Base-by-base conservation (phyloP, 2,329 filamentous ascomycete species). In the Aspergillus cejpii region DNA sequence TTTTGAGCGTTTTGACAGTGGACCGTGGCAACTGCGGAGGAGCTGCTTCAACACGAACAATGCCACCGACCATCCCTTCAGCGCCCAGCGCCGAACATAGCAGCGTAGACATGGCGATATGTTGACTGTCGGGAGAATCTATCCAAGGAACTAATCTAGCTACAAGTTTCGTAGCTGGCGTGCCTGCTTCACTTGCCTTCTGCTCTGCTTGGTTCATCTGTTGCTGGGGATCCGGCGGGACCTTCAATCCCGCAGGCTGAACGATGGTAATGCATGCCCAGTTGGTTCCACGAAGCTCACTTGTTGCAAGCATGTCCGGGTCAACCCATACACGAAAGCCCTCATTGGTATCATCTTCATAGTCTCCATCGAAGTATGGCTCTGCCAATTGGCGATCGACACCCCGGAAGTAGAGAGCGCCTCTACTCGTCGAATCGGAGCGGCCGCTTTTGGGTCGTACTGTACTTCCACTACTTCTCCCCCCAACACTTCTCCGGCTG, bases 231-330 rank as follows among this genome's bases (percentile, higher is more conserved):
- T 89, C 85, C 1, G 82, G 68, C 0, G 83, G 79, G 45, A 81
- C 76, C 53, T 89, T 81, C 19, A 95, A 69, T 2, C 85, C 87
- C 11, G 83, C 81, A 27, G 91, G 89, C 55, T 83, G 86, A 41
- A 97, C 77, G n/a, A 96, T 72, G n/a, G 86, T 84, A n/a, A 96
- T 84, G 11, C 78, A 76, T 1, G 85, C 89, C 74, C 83, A 95
- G 39, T 78, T 84, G 8, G 86, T 75, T 0, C 87, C 88, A 53
- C 83, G 80, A 37, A 96, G 77, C 8, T 84, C 80, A 55, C 84
- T 85, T 5, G 80, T 79, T 11, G 80, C 72, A 17, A 94, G 73
- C 20, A 88, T 68, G 47, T 95, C 88, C 24, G 81, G 77, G 61
- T 95, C 89, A 5, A 96, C 74, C 87, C 91, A 97, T 19, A 96